Evolutionary conservation across 1,284 basidiomycete species (phyloP).

Genomic region (Anthracocystis walkeri): DNA sequence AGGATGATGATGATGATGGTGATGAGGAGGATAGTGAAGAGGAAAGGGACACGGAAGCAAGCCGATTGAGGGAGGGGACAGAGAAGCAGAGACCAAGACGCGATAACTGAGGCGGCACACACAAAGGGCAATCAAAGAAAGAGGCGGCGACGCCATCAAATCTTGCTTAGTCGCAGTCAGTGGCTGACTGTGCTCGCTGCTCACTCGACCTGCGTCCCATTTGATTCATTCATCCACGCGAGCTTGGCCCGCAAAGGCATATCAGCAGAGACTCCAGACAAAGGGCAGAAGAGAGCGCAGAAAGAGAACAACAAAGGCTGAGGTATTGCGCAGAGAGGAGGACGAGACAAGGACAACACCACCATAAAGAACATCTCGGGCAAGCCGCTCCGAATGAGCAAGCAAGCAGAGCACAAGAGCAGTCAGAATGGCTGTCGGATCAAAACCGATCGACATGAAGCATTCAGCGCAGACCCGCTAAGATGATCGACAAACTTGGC

Average conservation of each 20-base stretch:
- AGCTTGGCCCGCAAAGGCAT: constrained; percentile 1
- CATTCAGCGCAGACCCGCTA: background rate
- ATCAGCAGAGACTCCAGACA: constrained; percentile 1
- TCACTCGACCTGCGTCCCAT: background rate
- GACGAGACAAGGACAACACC: background rate
- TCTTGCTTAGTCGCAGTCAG: background rate
- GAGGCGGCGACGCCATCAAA: background rate
- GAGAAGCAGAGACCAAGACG: background rate
- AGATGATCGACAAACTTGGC: constrained; percentile 49
- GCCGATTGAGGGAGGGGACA: background rate
- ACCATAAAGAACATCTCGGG: constrained; percentile 14
- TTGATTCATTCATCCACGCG: constrained; percentile 1
- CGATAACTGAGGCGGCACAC: background rate
- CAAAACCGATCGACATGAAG: background rate
- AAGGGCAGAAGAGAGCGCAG: too few species aligned
- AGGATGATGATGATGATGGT: background rate
- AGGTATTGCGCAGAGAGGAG: background rate
- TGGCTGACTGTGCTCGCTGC: background rate
- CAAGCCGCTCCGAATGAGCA: constrained; percentile 2
- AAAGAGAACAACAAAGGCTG: too few species aligned
- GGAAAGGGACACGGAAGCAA: background rate
- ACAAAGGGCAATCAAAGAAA: background rate
- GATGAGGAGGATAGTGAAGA: background rate
- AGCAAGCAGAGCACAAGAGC: constrained; percentile 3
- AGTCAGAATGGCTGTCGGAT: background rate